A percentile compares a stretch with the other conserved stretches of the same genome.
phyloP scores from a whole-genome alignment of 768 basidiomycete species.

The Coprinopsis sp. region DNA sequence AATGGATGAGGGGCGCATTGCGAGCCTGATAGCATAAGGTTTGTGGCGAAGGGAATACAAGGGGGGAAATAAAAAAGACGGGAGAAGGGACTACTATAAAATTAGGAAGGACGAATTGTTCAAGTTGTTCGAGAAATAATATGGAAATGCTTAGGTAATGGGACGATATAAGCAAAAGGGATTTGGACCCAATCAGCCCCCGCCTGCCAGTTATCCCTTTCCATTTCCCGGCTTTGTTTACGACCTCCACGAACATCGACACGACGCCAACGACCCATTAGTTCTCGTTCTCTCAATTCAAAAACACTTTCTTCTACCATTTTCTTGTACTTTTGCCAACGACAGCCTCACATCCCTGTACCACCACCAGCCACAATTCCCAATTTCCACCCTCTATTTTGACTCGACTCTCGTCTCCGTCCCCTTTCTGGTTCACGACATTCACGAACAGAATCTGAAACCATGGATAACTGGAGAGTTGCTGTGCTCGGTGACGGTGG shows the following conservation, averaged over 20 bases:
- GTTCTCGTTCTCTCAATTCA: conserved; percentile 32
- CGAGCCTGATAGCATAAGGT: no score
- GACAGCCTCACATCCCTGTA: conserved; percentile 5
- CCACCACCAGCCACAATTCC: conserved; percentile 3
- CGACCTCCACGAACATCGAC: conserved; percentile 62
- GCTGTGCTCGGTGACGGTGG: conserved; percentile 96
- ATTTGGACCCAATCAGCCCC: conserved; percentile 28
- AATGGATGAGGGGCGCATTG: no score
- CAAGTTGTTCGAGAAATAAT: no score
- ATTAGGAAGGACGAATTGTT: no score
- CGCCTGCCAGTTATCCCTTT: conserved; percentile 22
- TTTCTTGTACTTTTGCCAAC: conserved; percentile 14
- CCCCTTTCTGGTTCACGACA: conserved; percentile 17
- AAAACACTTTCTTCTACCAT: conserved; percentile 20
- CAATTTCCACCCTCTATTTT: conserved; percentile 8
- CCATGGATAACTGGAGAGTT: conserved; percentile 92
- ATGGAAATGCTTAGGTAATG: no score
- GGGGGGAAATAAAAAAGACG: no score
- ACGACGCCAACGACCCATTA: conserved; percentile 27
- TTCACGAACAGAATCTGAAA: conserved; percentile 7
- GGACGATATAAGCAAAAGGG: no score
- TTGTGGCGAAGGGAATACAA: no score
- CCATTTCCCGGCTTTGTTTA: conserved; percentile 42
- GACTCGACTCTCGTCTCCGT: conserved; percentile 8
- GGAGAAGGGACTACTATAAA: no score